A percentile compares a stretch with the other conserved stretches of the same genome.
These are phyloP conservation scores for Pestalotiopsis sp. DNA, from an alignment of 2,329 filamentous ascomycete species.

Conservation along the genomic window DNA sequence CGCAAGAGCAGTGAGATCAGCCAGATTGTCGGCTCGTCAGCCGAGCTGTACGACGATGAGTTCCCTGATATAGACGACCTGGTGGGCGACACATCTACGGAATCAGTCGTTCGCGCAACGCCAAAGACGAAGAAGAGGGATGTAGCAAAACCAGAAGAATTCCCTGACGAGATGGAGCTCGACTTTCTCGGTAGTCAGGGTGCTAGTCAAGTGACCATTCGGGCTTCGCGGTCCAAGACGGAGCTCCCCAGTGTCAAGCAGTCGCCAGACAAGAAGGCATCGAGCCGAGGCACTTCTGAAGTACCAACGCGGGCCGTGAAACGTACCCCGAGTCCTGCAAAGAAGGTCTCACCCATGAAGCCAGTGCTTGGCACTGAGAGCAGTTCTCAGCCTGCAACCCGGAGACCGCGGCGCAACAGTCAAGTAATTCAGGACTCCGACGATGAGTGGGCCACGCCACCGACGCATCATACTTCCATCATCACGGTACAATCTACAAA, in stretches of 20 bases:
- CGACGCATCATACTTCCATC: constrained; percentile 33
- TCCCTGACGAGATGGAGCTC: neutral
- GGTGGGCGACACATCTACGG: constrained; percentile 29
- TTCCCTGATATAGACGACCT: constrained; percentile 56
- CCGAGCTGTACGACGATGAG: constrained; percentile 37
- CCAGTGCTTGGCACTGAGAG: constrained; percentile 16
- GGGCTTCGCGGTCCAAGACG: neutral
- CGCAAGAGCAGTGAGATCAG: constrained; percentile 51
- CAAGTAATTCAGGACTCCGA: constrained; percentile 57
- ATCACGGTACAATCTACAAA: constrained; percentile 24
- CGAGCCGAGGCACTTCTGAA: constrained; percentile 17
- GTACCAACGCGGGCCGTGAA: constrained; percentile 11
- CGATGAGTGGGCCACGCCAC: constrained; percentile 51
- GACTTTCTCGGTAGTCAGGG: neutral
- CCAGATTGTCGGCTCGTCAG: constrained; percentile 23
- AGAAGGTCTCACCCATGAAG: constrained; percentile 19
- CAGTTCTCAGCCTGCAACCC: constrained; percentile 19
- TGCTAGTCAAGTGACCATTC: neutral
- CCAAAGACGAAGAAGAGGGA: constrained; percentile 30
- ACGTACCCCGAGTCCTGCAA: constrained; percentile 9
- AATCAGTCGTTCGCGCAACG: constrained; percentile 34
- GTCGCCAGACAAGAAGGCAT: constrained; percentile 25
- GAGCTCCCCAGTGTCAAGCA: constrained; percentile 13
- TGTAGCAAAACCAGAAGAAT: constrained; percentile 7
- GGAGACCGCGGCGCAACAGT: constrained; percentile 27